Evolutionary conservation across 345 rosid species (phyloP).

Genomic region (Mercurialis annua): DNA sequence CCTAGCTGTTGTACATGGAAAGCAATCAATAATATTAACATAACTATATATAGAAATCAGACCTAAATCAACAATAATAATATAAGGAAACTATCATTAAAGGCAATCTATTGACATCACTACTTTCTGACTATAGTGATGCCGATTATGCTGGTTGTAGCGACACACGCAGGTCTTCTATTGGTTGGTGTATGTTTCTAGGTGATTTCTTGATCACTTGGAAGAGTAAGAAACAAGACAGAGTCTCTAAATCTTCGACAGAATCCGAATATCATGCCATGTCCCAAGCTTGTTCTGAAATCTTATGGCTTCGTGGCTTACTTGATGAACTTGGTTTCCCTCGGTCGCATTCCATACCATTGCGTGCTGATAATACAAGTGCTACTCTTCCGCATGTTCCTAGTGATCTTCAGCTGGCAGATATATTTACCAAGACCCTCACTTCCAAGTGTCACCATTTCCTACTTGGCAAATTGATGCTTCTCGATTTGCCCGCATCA

Average conservation of each 20-base stretch:
- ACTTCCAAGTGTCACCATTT: background rate
- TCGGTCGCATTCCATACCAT: background rate
- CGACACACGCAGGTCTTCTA: background rate
- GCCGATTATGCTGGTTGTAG: background rate
- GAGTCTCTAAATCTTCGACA: background rate
- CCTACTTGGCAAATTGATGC: background rate
- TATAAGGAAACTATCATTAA: too few species aligned
- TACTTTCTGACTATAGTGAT: background rate
- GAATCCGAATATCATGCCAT: background rate
- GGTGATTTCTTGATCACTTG: background rate
- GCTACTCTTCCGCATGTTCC: background rate
- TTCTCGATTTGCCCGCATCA: background rate
- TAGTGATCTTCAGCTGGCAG: background rate
- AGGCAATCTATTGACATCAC: background rate
- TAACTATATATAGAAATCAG: too few species aligned
- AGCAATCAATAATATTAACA: too few species aligned
- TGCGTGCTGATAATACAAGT: slow-evolving; percentile 3
- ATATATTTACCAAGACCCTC: background rate
- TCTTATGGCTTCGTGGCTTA: background rate
- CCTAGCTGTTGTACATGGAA: too few species aligned
- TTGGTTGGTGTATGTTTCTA: background rate
- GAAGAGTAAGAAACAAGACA: background rate
- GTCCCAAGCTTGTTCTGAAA: background rate
- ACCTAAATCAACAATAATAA: too few species aligned
- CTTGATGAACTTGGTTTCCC: background rate